phyloP scores from a whole-genome alignment of 768 basidiomycete genomes.

The Pholiota microspora region DNA sequence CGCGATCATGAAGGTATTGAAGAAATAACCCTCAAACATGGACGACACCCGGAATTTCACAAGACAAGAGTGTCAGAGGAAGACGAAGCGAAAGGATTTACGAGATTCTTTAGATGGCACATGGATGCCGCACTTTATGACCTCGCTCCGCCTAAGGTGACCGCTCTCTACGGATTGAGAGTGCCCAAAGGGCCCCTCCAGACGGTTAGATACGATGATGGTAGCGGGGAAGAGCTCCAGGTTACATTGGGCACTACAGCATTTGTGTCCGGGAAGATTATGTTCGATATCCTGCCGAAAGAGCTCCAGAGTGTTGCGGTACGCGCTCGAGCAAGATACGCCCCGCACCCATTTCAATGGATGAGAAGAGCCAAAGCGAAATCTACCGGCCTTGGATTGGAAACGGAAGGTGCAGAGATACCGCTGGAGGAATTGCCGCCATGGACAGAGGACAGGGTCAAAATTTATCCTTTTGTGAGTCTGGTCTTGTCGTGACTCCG shows the following conservation, averaged over 20 bases:
- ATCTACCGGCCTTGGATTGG: conserved; percentile 80
- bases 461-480: conserved; percentile 61
- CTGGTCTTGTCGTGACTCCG: conserved; percentile 16
- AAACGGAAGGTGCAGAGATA: conserved; percentile 70
- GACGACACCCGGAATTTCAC: conserved; percentile 82
- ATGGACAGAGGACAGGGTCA: conserved; percentile 75
- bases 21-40: conserved; percentile 77
- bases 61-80: conserved; percentile 70
- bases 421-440: conserved; percentile 61
- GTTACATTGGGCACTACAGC: conserved; percentile 87
- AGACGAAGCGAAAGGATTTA: conserved; percentile 70
- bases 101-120: conserved; percentile 88
- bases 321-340: conserved; percentile 67
- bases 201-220: conserved; percentile 76
- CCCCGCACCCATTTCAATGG: conserved; percentile 87
- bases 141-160: conserved; percentile 74
- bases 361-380: conserved; percentile 73
- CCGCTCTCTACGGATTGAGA: conserved; percentile 73
- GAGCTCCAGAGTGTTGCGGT: conserved; percentile 79
- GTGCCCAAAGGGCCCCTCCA: conserved; percentile 68
- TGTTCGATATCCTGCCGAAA: conserved; percentile 74
- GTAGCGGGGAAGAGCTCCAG: conserved; percentile 73
- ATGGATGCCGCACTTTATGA: conserved; percentile 85
- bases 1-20: conserved; percentile 77
- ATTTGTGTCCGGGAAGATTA: conserved; percentile 75